Evolutionary conservation across 208 protist species (phyloP).

Genomic region (Trypanosoma melophagium): DNA sequence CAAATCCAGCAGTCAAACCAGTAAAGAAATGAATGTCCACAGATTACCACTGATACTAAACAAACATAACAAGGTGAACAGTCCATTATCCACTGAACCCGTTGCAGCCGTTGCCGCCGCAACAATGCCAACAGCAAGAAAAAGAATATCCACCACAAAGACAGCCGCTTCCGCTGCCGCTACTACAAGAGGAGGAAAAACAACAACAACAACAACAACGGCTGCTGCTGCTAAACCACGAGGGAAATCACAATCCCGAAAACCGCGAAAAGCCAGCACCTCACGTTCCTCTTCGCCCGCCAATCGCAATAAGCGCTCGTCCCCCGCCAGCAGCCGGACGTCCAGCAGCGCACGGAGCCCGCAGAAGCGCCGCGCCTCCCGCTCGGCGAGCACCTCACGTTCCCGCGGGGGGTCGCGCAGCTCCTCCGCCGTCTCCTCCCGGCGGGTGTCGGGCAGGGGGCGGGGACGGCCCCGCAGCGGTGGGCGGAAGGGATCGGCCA

Average conservation of each 20-base stretch:
- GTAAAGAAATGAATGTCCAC: no score
- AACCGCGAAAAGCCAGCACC: neutral
- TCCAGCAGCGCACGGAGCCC: neutral
- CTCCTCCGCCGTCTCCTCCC: neutral
- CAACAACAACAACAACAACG: constrained; percentile 16
- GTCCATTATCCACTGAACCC: no score
- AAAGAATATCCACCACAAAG: no score
- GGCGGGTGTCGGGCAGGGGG: neutral
- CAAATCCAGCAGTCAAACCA: no score
- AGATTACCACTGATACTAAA: no score
- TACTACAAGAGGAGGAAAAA: neutral
- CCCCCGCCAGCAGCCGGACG: no score
- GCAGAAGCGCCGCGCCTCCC: neutral
- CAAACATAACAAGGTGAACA: no score
- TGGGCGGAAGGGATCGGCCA: neutral
- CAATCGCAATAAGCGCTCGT: no score
- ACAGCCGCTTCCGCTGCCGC: no score
- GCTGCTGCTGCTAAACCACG: neutral
- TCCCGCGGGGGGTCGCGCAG: neutral
- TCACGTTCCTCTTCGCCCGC: neutral
- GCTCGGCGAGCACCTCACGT: neutral
- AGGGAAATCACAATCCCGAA: neutral
- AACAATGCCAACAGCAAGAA: no score
- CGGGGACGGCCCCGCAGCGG: neutral
- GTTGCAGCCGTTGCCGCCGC: no score